Evolutionary conservation across 805 yeast species (phyloP).

Genomic region (Ogataea ramenticola): DNA sequence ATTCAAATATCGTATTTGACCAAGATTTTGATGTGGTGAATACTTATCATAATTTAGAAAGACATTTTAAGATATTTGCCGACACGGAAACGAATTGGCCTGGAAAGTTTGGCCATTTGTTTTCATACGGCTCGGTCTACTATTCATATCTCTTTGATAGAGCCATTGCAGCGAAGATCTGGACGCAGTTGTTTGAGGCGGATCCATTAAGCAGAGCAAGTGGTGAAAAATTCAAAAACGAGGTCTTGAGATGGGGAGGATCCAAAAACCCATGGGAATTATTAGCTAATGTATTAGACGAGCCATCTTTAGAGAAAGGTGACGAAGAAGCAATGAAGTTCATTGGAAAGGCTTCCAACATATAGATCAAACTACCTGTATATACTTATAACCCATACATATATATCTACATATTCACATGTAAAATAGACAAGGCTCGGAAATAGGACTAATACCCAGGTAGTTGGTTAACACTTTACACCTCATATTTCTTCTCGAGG

Average conservation of each 20-base stretch:
- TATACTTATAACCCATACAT: no score
- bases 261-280: constrained; percentile 84
- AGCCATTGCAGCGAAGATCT: constrained; percentile 83
- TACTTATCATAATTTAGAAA: constrained; percentile 62
- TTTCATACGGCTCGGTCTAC: constrained; percentile 90
- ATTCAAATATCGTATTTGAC: constrained; percentile 35
- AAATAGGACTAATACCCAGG: no score
- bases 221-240: constrained; percentile 69
- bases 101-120: constrained; percentile 88
- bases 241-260: constrained; percentile 90
- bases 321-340: constrained; percentile 63
- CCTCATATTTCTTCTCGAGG: no score
- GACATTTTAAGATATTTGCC: constrained; percentile 50
- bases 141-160: constrained; percentile 88
- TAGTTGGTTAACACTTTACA: no score
- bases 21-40: constrained; percentile 48
- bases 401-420: no score
- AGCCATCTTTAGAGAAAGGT: constrained; percentile 54
- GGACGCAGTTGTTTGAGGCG: constrained; percentile 61
- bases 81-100: constrained; percentile 80
- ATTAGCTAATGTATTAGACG: constrained; percentile 69
- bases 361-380: neutral
- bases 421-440: no score
- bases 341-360: constrained; percentile 27
- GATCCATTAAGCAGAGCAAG: constrained; percentile 66